Base-by-base conservation (phyloP, 148 eudicot species). In the Cornus kousa region DNA sequence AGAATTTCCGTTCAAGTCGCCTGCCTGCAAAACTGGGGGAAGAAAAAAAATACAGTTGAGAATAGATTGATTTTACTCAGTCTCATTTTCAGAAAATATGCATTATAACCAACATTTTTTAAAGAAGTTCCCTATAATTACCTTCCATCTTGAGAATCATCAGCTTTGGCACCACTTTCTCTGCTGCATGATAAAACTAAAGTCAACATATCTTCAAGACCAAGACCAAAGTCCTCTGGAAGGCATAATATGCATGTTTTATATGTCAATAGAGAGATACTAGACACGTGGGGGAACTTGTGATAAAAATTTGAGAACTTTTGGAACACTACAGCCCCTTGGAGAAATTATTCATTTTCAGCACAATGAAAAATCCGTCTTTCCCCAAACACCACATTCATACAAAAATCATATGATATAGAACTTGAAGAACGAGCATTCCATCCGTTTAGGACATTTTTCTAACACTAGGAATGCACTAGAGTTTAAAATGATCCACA, bases 131-230 rank as follows among this genome's bases (percentile, higher is more conserved):
- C 32, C 62, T 33, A 50, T 7, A 37, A 37, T 74, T 85, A 93
- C 94, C 94, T 91, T 82, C 86, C 93, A 83, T 93, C 94, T 23
- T 77, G 90, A 74, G 90, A 88, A 75, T 90, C 95, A 79, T 93
- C 98, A 66, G 83, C 90, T 82, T 73, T 91, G 39, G 82, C 90
- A 76, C 86, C 89, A 80, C 92, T 91, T 85, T 83, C 98, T 86
- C 98, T 95, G 90, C 83, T 79, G 75, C 11, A 84, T 71, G 59
- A 82, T 71, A 80, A 72, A 55, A 31, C 50, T 77, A 23, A 20
- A 23, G 60, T 83, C 78, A 81, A 67, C 48, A 31, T 20, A 14
- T 12, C 17, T 23, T 53, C 71, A 60, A 37, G 68, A 7, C 59
- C 71, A 60, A 37, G 68, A 7, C 59, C 9, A 43, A 77, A n/a